phyloP scores from a whole-genome alignment of 352 stramenopile species.

The Phytophthora foliorum region DNA sequence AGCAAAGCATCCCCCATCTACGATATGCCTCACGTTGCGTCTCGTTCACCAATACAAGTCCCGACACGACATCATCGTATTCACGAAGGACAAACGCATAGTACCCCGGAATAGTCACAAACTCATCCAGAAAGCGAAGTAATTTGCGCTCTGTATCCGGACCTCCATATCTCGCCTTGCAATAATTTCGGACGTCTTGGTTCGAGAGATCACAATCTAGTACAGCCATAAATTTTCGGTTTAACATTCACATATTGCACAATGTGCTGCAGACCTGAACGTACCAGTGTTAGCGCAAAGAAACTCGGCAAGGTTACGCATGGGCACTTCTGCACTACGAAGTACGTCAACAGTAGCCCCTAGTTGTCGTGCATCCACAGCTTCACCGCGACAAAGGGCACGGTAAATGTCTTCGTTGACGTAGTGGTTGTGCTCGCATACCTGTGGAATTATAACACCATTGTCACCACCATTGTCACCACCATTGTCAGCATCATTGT shows the following conservation, averaged over 20 bases:
- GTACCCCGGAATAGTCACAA: too few relatives aligned
- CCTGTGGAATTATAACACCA: too few relatives aligned
- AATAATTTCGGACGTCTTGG: neutral
- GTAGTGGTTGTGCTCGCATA: constrained; percentile 6
- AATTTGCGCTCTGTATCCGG: too few relatives aligned
- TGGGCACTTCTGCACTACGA: neutral
- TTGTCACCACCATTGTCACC: too few relatives aligned
- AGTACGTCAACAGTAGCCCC: constrained; percentile 9
- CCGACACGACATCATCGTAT: neutral
- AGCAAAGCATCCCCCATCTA: constrained; percentile 18
- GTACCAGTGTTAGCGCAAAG: neutral
- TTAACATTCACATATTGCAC: too few relatives aligned
- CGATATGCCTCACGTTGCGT: constrained; percentile 10
- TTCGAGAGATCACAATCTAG: constrained; percentile 12
- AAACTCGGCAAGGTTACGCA: constrained; percentile 2
- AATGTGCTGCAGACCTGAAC: neutral
- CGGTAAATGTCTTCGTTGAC: constrained; percentile 2
- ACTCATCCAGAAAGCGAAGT: too few relatives aligned
- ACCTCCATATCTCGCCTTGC: too few relatives aligned
- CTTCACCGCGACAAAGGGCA: neutral
- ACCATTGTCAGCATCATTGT: too few relatives aligned
- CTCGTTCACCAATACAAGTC: constrained; percentile 18
- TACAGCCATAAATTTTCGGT: neutral
- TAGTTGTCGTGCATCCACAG: neutral
- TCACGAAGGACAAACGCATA: too few relatives aligned